A percentile compares a stretch with the other conserved stretches of the same genome.
phyloP scores from a whole-genome alignment of 305 asterid species.

The Nicotiana rustica region DNA sequence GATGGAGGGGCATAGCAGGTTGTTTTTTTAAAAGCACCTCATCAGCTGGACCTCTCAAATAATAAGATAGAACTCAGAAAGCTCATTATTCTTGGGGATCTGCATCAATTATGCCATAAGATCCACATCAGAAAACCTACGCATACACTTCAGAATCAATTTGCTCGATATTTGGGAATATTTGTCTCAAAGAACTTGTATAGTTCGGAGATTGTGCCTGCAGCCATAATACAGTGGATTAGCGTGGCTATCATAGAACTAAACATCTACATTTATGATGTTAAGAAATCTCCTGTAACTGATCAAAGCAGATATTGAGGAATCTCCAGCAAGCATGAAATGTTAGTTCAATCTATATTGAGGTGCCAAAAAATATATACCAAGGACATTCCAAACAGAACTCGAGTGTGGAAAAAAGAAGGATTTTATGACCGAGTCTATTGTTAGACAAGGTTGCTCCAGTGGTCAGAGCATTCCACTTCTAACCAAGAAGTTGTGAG shows the following conservation, averaged over 20 bases:
- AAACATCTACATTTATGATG: conserved; percentile 1
- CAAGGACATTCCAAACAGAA: neutral
- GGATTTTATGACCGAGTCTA: neutral
- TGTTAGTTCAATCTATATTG: conserved; percentile 13
- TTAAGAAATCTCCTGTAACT: neutral
- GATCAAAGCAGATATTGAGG: neutral
- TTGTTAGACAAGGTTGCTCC: conserved; percentile 7
- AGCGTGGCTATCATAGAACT: conserved; percentile 23
- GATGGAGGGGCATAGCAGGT: neutral
- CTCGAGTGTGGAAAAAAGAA: neutral
- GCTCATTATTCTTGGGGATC: neutral
- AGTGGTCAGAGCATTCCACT: conserved; percentile 20
- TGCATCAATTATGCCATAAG: conserved; percentile 31
- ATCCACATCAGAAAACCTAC: conserved; percentile 44
- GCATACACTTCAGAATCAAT: conserved; percentile 77
- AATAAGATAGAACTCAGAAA: neutral
- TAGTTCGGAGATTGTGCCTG: conserved; percentile 80
- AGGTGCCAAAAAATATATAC: neutral
- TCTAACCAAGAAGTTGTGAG: conserved; percentile 7
- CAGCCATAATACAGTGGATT: conserved; percentile 31
- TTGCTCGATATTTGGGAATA: conserved; percentile 84
- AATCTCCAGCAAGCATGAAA: conserved; percentile 4
- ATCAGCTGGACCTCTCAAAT: conserved; percentile 22
- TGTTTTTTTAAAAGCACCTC: neutral
- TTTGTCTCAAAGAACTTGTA: conserved; percentile 61